Base-by-base conservation (phyloP, 352 stramenopile species). In the Pythium phragmiticola region DNA sequence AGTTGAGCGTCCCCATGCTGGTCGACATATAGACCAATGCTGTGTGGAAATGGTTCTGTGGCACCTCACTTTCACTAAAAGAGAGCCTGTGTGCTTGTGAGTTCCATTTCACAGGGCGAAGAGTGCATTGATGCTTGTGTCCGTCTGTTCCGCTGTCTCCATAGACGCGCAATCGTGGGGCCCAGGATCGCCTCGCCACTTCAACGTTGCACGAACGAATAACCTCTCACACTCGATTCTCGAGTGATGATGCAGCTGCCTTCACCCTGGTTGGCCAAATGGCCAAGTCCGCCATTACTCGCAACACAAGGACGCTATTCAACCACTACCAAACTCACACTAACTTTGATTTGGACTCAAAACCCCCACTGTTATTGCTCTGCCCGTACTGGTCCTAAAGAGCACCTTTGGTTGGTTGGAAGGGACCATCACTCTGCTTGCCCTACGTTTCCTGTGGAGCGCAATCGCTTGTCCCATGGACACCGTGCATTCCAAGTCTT, bases 181-280 rank as follows among this genome's bases (percentile, higher is more conserved):
- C 39, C 36, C 43, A 52, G 16, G 41, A 46, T 50, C 34, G 54
- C 34, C 42, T 47, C 39, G 34, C 52, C 66, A 73, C 66, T 73
- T 73, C 66, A 73, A 73, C 66, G 37, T 73, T 65, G 60, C 60
- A 73, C 34, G 53, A 65, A 2, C 41, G 0, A 16, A 72, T 68
- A 61, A 42, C 59, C 66, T 73, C 28, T 39, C 23, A 60, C 0
- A 68, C 14, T 41, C 42, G 9, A 65, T 70, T 14, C 4, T 26
- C 12, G 0, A 33, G 19, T 39, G 36, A 64, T 60, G 34, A 42
- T 21, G 23, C 48, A 51, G 26, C 57, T 64, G 39, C 39, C 17
- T 19, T 7, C 39, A 16, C 17, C 39, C 6, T n/a, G 39, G 39
- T 46, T 21, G 13, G 39, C 17, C 13, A 16, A 19, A 19, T 42